Evolutionary conservation across 192 early-diverging fungal genomes (phyloP).

Genomic region (Linnemannia zychae): DNA sequence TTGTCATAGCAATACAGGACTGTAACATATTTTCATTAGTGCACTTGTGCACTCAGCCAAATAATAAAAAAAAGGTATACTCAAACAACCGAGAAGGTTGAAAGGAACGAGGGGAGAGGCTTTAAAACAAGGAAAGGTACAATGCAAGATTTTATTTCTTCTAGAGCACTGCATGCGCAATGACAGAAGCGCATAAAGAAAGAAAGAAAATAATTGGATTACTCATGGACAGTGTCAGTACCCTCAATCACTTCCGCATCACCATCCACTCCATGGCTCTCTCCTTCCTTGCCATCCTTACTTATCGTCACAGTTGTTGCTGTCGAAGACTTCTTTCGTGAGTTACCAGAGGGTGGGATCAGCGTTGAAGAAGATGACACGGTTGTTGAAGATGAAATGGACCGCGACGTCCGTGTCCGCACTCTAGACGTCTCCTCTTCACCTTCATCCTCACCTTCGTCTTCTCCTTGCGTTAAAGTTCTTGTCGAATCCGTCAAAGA

Average conservation of each 20-base stretch:
- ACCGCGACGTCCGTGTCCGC: neutral
- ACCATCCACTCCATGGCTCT: neutral
- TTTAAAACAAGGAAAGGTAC: too few species aligned
- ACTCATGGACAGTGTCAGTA: neutral
- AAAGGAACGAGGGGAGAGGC: too few species aligned
- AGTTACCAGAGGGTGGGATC: neutral
- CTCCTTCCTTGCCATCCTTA: neutral
- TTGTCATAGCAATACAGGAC: too few species aligned
- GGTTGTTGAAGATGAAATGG: constrained; percentile 14
- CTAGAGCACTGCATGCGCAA: neutral
- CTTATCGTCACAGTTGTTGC: neutral
- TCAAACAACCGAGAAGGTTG: too few species aligned
- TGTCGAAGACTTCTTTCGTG: neutral
- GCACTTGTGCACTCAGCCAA: too few species aligned
- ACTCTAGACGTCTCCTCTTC: neutral
- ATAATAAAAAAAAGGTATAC: too few species aligned
- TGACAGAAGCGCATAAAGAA: neutral
- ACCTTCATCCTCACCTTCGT: neutral
- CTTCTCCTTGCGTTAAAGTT: neutral
- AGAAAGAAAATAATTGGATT: neutral
- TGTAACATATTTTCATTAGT: too few species aligned
- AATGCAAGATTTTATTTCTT: neutral
- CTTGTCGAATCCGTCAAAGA: neutral
- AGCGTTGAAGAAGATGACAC: constrained; percentile 14
- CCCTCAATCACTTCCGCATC: neutral